Percentiles rank a stretch among this genome's conserved stretches.
phyloP scores from a whole-genome alignment of 148 eudicot genomes.

The Persicaria tinctoria region DNA sequence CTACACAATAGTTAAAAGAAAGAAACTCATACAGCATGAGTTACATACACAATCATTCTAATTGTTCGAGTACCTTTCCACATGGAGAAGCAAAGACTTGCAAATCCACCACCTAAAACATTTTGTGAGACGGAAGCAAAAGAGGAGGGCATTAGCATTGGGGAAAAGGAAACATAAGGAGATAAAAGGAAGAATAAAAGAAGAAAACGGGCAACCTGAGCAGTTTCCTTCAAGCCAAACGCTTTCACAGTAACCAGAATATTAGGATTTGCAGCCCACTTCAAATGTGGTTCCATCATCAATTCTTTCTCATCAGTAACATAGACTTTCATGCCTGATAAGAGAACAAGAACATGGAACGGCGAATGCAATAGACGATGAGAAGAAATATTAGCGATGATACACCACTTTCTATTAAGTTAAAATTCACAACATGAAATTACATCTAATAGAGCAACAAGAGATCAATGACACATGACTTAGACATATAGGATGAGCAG shows the following conservation, averaged over 20 bases:
- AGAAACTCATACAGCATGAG: not conserved
- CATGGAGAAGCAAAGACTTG: conserved; percentile 53
- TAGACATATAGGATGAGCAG: not conserved
- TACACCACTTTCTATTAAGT: not conserved
- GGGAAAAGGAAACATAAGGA: not conserved
- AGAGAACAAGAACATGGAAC: not conserved
- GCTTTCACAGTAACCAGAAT: conserved; percentile 61
- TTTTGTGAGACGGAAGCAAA: not conserved
- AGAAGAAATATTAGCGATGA: not conserved
- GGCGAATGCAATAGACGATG: not conserved
- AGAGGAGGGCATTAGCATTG: conserved; percentile 1
- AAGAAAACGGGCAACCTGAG: conserved; percentile 2
- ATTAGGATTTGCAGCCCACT: conserved; percentile 97
- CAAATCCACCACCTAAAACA: conserved; percentile 70
- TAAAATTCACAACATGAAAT: not conserved
- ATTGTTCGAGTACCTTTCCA: too few relatives aligned
- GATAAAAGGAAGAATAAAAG: not conserved
- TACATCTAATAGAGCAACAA: not conserved
- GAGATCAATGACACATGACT: not conserved
- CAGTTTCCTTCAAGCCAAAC: conserved; percentile 48
- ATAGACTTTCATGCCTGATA: conserved; percentile 81
- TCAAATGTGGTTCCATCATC: conserved; percentile 78
- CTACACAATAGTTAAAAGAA: not conserved
- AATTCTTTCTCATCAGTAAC: conserved; percentile 86
- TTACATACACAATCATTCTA: not conserved